Evolutionary conservation across 2,329 filamentous ascomycete genomes (phyloP).

Genomic region (Trichothecium roseum): DNA sequence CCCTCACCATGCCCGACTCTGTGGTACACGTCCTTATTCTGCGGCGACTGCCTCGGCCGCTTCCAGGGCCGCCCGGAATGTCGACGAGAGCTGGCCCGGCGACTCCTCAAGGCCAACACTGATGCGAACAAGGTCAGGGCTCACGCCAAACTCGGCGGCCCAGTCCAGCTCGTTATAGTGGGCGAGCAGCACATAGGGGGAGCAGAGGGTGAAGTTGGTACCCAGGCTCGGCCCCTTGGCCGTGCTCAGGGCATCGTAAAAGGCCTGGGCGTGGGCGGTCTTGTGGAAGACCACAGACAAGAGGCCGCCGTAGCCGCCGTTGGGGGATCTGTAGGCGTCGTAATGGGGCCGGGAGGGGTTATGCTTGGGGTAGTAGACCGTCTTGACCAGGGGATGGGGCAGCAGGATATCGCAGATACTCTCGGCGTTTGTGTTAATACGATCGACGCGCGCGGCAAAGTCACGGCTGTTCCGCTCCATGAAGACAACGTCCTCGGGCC

Average conservation of each 20-base stretch:
- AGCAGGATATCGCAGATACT: constrained; percentile 65
- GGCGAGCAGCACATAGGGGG: constrained; percentile 82
- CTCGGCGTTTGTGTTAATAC: constrained; percentile 80
- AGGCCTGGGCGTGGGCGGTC: constrained; percentile 60
- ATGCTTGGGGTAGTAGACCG: constrained; percentile 79
- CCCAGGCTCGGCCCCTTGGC: constrained; percentile 91
- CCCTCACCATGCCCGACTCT: neutral
- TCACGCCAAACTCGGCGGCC: constrained; percentile 73
- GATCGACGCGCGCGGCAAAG: constrained; percentile 70
- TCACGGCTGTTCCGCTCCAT: constrained; percentile 94
- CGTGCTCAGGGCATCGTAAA: constrained; percentile 79
- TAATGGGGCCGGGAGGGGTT: constrained; percentile 62
- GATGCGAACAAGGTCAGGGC: constrained; percentile 69
- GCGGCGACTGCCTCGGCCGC: constrained; percentile 27
- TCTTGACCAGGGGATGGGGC: constrained; percentile 53
- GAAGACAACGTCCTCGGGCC: constrained; percentile 89
- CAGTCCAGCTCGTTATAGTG: constrained; percentile 91
- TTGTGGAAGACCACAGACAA: constrained; percentile 73
- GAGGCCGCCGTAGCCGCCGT: constrained; percentile 81
- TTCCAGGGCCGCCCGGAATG: constrained; percentile 60
- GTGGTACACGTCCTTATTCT: neutral
- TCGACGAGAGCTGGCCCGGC: constrained; percentile 43
- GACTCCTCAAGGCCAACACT: constrained; percentile 85
- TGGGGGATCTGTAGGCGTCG: constrained; percentile 62
- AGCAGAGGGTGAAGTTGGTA: constrained; percentile 91